Percentiles rank a stretch among this genome's conserved stretches.
phyloP scores from a whole-genome alignment of 495 filamentous ascomycete genomes.

The Entonaema liquescens region DNA sequence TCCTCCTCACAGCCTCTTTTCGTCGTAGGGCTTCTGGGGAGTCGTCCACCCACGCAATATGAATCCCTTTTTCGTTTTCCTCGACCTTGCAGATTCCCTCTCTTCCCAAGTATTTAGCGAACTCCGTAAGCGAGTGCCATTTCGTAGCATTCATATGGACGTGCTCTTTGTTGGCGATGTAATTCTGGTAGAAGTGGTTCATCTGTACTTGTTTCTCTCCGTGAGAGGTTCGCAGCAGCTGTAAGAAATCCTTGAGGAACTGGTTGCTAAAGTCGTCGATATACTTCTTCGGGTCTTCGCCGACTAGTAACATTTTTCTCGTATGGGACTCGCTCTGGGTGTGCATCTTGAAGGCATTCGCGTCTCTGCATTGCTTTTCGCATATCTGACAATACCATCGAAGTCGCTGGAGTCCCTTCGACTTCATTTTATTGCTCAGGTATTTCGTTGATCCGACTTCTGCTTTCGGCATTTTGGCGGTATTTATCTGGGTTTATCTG shows the following conservation, averaged over 20 bases:
- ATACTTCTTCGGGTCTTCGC: slow-evolving; percentile 79
- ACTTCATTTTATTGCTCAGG: slow-evolving; percentile 87
- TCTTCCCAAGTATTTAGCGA: slow-evolving; percentile 81
- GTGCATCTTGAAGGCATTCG: slow-evolving; percentile 84
- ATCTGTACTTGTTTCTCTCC: slow-evolving; percentile 84
- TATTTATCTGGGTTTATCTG: not conserved
- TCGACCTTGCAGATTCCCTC: slow-evolving; percentile 88
- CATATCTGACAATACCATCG: slow-evolving; percentile 86
- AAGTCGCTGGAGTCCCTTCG: slow-evolving; percentile 84
- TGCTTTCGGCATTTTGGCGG: slow-evolving; percentile 83
- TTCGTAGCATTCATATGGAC: slow-evolving; percentile 92
- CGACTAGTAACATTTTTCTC: slow-evolving; percentile 83
- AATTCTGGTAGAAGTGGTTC: slow-evolving; percentile 86
- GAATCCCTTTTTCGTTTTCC: slow-evolving; percentile 87
- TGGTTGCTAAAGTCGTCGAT: slow-evolving; percentile 79
- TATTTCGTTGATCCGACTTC: slow-evolving; percentile 89
- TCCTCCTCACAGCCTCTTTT: slow-evolving; percentile 80
- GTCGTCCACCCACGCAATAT: slow-evolving; percentile 91
- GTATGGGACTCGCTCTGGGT: slow-evolving; percentile 83
- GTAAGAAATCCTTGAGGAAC: slow-evolving; percentile 83
- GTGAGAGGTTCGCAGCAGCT: slow-evolving; percentile 77
- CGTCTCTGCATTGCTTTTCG: slow-evolving; percentile 69
- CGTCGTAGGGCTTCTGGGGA: slow-evolving; percentile 81
- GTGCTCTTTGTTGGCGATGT: slow-evolving; percentile 79
- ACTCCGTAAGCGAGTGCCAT: slow-evolving; percentile 87